Conservation (phyloP, 78 protist genomes). For the Goniomonas avonlea region DNA sequence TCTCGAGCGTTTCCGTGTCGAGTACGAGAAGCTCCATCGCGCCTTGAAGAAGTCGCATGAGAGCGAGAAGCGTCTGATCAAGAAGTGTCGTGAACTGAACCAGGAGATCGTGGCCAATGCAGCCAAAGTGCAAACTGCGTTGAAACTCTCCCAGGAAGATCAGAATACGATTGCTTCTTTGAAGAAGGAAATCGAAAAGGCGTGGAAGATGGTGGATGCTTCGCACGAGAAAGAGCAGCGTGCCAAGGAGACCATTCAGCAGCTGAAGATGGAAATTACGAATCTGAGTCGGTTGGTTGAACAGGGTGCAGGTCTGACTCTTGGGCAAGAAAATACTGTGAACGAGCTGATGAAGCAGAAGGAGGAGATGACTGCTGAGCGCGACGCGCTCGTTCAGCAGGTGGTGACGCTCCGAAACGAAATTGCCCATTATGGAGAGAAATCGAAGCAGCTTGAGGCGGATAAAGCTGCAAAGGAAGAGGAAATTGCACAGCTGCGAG, state of each 20-base stretch:
- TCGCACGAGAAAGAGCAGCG: conserved; percentile 70
- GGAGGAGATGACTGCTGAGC: conserved; percentile 60
- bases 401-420: conserved; percentile 26
- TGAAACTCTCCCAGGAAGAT: conserved; percentile 63
- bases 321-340: conserved; percentile 72
- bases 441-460: background rate
- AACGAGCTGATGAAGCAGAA: conserved; percentile 59
- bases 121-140: conserved; percentile 61
- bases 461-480: background rate
- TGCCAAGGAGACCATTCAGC: conserved; percentile 70
- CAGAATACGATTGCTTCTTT: conserved; percentile 62
- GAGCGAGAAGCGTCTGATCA: conserved; percentile 70
- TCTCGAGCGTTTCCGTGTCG: conserved; percentile 67
- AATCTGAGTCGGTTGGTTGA: conserved; percentile 61
- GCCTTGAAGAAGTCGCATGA: conserved; percentile 76
- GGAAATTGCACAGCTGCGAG: background rate
- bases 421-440: background rate
- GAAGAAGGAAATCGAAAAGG: conserved; percentile 68
- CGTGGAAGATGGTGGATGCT: conserved; percentile 73
- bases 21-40: conserved; percentile 67
- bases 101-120: conserved; percentile 65
- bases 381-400: conserved; percentile 28
- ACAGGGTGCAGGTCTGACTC: conserved; percentile 65
- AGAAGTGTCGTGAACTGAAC: conserved; percentile 35
- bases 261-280: conserved; percentile 64